phyloP scores from a whole-genome alignment of 192 early-diverging fungal genomes.

The Dimargaris cristalligena region DNA sequence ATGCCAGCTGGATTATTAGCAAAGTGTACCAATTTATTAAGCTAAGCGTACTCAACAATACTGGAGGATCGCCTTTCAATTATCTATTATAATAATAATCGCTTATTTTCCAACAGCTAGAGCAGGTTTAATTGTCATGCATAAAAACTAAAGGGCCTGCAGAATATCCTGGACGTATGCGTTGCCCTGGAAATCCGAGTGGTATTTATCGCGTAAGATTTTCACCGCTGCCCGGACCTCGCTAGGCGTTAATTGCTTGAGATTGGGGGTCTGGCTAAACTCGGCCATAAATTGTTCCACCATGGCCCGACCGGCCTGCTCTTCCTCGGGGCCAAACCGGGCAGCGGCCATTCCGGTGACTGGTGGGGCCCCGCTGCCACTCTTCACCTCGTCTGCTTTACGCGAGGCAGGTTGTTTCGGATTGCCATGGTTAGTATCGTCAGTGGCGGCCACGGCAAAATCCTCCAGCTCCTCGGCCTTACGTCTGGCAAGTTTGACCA shows the following conservation, averaged over 20 bases:
- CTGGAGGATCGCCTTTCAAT: no score
- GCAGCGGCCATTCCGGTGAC: background rate
- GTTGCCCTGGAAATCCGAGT: constrained; percentile 34
- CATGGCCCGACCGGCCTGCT: constrained; percentile 14
- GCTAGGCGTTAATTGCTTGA: constrained; percentile 22
- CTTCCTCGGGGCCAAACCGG: background rate
- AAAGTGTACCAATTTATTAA: no score
- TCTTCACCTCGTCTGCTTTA: background rate
- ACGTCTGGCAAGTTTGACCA: constrained; percentile 66
- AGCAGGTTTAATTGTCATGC: no score
- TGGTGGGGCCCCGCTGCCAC: background rate
- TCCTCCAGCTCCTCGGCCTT: constrained; percentile 83
- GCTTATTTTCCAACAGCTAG: no score
- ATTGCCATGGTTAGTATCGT: constrained; percentile 12
- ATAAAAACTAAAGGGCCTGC: constrained; percentile 17
- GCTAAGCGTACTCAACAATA: no score
- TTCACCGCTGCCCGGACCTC: constrained; percentile 21
- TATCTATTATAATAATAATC: no score
- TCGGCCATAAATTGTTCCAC: constrained; percentile 34
- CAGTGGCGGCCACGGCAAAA: constrained; percentile 25
- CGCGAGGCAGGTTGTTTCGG: constrained; percentile 8
- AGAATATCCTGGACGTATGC: constrained; percentile 44
- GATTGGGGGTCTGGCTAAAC: constrained; percentile 23
- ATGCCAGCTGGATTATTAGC: no score
- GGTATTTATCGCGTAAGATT: constrained; percentile 36